A percentile compares a stretch with the other conserved stretches of the same genome.
Conservation (phyloP, 2,329 filamentous ascomycete genomes). For the Exophiala sideris region DNA sequence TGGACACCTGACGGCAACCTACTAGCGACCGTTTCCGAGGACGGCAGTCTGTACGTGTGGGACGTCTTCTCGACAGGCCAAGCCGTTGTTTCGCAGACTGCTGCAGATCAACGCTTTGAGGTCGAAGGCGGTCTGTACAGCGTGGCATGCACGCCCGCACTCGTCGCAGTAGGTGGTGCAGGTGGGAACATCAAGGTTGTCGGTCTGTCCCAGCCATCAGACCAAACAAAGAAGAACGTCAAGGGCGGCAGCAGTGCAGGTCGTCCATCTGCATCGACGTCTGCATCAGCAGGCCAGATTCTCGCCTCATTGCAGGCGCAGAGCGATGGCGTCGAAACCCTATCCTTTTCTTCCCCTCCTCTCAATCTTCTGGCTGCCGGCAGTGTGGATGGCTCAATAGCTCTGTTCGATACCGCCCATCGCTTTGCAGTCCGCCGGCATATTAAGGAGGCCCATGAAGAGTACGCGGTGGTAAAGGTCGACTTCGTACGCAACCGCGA, state of each 20-base stretch:
- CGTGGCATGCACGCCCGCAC: constrained; percentile 74
- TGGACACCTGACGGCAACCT: constrained; percentile 88
- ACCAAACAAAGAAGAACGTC: constrained; percentile 49
- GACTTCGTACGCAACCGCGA: constrained; percentile 60
- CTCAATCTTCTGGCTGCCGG: constrained; percentile 60
- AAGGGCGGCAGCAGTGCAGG: constrained; percentile 40
- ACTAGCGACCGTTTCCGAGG: constrained; percentile 84
- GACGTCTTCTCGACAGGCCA: constrained; percentile 71
- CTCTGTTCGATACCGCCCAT: constrained; percentile 80
- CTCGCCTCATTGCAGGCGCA: constrained; percentile 81
- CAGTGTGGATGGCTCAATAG: constrained; percentile 67
- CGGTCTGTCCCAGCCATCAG: constrained; percentile 65
- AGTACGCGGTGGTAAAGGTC: constrained; percentile 87
- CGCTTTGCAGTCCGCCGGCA: constrained; percentile 82
- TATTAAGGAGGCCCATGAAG: constrained; percentile 78
- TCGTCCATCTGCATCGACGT: constrained; percentile 37
- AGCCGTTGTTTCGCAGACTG: constrained; percentile 72
- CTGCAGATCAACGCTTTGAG: constrained; percentile 80
- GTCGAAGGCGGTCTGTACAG: constrained; percentile 91
- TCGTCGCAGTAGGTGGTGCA: constrained; percentile 83
- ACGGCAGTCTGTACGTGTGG: constrained; percentile 85
- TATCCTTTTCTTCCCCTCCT: constrained; percentile 61
- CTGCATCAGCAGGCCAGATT: constrained; percentile 61
- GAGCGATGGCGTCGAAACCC: constrained; percentile 72
- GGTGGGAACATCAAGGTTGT: constrained; percentile 82